These are phyloP conservation scores for Seminavis robusta DNA, from an alignment of 108 stramenopile species.

Conservation along the genomic window DNA sequence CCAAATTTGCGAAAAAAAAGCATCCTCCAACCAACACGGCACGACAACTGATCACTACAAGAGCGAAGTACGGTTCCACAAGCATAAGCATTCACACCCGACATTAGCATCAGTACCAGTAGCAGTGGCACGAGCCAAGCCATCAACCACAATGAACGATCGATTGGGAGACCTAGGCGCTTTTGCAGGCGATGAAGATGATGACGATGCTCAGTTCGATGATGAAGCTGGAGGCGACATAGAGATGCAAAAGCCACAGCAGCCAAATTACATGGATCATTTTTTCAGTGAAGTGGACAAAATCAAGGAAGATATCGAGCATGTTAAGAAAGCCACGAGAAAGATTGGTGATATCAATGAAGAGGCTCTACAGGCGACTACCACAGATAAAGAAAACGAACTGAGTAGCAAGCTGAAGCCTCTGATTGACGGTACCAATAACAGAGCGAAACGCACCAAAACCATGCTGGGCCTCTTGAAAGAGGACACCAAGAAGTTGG, in stretches of 20 bases:
- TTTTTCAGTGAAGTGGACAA: slow-evolving; percentile 83
- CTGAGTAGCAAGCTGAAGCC: slow-evolving; percentile 60
- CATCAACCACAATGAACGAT: slow-evolving; percentile 66
- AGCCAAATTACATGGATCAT: slow-evolving; percentile 68
- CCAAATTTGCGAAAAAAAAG: too few relatives aligned
- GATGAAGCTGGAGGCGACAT: slow-evolving; percentile 41
- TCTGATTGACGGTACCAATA: slow-evolving; percentile 73
- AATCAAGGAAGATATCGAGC: slow-evolving; percentile 78
- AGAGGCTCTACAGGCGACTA: slow-evolving; percentile 72
- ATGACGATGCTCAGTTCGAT: slow-evolving; percentile 8
- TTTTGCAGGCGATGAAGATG: slow-evolving; percentile 61
- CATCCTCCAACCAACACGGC: too few relatives aligned
- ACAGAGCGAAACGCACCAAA: slow-evolving; percentile 79
- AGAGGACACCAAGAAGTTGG: slow-evolving; percentile 76
- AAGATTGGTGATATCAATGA: slow-evolving; percentile 72
- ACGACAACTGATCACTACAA: too few relatives aligned
- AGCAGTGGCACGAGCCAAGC: neutral
- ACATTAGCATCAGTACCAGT: neutral
- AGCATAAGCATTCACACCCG: too few relatives aligned
- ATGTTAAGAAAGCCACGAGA: slow-evolving; percentile 63
- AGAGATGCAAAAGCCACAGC: slow-evolving; percentile 42
- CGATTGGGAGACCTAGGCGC: slow-evolving; percentile 74
- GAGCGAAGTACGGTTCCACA: too few relatives aligned
- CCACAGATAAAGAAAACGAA: slow-evolving; percentile 68
- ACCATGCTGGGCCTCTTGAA: slow-evolving; percentile 73